Base-by-base conservation (phyloP, 345 rosid genomes). In the Psidium guajava region DNA sequence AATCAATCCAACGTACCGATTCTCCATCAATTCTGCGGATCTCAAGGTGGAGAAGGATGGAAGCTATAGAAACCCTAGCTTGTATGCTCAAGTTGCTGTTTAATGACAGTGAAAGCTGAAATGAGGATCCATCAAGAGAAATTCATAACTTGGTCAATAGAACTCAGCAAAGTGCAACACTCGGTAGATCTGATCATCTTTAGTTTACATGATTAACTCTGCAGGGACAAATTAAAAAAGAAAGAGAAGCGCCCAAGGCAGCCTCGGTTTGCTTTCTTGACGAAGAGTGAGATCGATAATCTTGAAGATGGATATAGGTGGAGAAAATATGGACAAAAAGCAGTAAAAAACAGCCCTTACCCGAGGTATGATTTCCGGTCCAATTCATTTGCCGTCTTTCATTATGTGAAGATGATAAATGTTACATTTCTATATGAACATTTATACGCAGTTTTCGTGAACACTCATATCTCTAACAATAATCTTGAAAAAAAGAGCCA, bases 241-340 rank as follows among this genome's bases (percentile, higher is more conserved):
- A 86, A 86, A 61, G 91, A 90, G 86, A 90, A 88, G 44, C 84
- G 87, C 61, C 87, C 85, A 40, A 90, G 55, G 83, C 88, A 90
- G 64, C 87, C 88, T 2, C 85, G 89, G 61, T 85, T 86, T 58
- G 90, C 91, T 55, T 90, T 90, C 87, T 82, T 90, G 83, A 90
- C 91, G 11, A 90, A 87, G 85, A 88, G 88, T 15, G 91, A 90
- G 54, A 77, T 88, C 24, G 91, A 90, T 84, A 82, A 90, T 88
- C 90, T 90, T 69, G 91, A 90, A 83, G 92, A 90, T 40, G 92
- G 92, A 27, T 90, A 88, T 58, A 85, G 92, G 58, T 90, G 92
- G 92, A 88, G 92, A 82, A 90, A 90, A 83, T 90, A 90, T 51
- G 92, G 92, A 74, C 92, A 90, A 61, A 90, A 90, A 54, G 92